Conservation (phyloP, 768 basidiomycete species). For the Auricularia sp. region DNA sequence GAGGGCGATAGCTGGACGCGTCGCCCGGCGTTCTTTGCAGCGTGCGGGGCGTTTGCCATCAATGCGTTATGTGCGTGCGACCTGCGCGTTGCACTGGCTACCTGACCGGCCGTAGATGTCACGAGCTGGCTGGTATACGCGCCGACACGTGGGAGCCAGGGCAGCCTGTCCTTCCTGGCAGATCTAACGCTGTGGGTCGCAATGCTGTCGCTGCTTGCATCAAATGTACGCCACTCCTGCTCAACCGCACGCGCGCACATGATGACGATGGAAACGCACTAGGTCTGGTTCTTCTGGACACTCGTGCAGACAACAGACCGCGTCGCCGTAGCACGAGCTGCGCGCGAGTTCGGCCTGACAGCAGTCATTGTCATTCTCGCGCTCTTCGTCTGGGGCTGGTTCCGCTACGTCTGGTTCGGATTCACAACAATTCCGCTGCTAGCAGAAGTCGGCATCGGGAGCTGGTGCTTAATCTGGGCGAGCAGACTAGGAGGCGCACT, state of each 20-base stretch:
- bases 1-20: neutral
- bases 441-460: neutral
- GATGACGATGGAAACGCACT: neutral
- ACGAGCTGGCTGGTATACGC: neutral
- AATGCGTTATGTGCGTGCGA: neutral
- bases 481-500: neutral
- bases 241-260: neutral
- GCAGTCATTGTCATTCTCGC: neutral
- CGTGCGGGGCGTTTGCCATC: neutral
- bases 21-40: neutral
- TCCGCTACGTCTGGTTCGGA: neutral
- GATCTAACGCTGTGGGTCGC: neutral
- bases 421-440: neutral
- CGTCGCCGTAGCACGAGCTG: neutral
- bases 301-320: neutral
- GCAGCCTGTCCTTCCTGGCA: neutral
- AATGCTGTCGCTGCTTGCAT: neutral
- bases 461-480: neutral
- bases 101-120: neutral
- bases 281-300: neutral
- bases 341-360: neutral
- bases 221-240: neutral
- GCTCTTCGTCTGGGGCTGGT: neutral
- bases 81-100: neutral
- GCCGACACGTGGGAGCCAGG: neutral